These are phyloP conservation scores for Euryodendron excelsum DNA, from an alignment of 148 eudicot species.

Conservation along the genomic window DNA sequence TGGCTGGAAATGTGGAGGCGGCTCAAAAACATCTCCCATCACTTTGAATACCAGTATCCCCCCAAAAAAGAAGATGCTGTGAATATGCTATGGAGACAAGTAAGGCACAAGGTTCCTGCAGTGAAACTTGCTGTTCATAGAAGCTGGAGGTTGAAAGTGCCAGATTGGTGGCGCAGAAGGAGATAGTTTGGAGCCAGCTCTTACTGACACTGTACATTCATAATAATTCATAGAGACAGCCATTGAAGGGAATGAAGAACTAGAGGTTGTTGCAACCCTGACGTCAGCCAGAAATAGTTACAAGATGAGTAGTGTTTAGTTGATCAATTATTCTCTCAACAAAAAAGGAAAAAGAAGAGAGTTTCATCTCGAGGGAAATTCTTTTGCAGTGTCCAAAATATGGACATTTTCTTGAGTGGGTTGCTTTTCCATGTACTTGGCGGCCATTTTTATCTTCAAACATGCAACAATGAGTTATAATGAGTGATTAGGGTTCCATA, in stretches of 20 bases:
- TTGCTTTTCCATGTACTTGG: too few relatives aligned
- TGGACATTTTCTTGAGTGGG: background rate
- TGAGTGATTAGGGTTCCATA: background rate
- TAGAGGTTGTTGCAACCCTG: background rate
- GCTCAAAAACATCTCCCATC: slow-evolving; percentile 64
- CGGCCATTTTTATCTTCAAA: too few relatives aligned
- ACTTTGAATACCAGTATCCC: slow-evolving; percentile 83
- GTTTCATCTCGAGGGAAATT: background rate
- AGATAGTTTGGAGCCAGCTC: slow-evolving; percentile 26
- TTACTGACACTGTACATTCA: slow-evolving; percentile 18
- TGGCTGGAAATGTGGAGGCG: slow-evolving; percentile 83
- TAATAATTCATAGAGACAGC: slow-evolving; percentile 6
- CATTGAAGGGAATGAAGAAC: slow-evolving; percentile 15
- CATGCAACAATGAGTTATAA: background rate
- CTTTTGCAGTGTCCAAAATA: background rate
- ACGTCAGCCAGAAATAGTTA: too few relatives aligned
- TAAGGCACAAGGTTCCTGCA: slow-evolving; percentile 70
- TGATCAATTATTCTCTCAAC: background rate
- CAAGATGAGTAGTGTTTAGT: background rate
- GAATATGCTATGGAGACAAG: slow-evolving; percentile 93
- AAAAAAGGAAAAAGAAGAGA: background rate
- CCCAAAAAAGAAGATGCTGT: slow-evolving; percentile 78
- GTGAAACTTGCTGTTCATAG: slow-evolving; percentile 72
- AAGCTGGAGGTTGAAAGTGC: slow-evolving; percentile 71
- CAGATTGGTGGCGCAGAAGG: slow-evolving; percentile 78